Conservation (phyloP, 352 stramenopile species). For the Achlya hypogyna region DNA sequence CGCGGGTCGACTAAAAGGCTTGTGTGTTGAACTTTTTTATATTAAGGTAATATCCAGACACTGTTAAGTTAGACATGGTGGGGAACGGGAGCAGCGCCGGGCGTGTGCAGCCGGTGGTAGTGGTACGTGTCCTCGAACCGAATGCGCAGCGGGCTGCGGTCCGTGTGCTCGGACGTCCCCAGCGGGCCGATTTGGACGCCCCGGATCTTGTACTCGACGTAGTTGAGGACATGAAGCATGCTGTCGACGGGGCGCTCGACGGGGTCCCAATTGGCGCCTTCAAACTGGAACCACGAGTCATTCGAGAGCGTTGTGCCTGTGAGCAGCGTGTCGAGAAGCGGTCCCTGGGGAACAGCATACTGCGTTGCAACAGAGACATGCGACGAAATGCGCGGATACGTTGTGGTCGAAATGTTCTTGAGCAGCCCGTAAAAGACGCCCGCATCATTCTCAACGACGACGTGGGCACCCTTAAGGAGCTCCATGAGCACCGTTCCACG, state of each 20-base stretch:
- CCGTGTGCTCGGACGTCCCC: slow-evolving; percentile 21
- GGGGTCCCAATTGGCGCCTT: slow-evolving; percentile 24
- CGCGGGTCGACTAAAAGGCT: neutral
- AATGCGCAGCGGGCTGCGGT: slow-evolving; percentile 20
- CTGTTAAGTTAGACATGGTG: neutral
- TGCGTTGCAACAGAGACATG: slow-evolving; percentile 18
- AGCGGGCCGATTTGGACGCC: slow-evolving; percentile 24
- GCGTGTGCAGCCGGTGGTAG: neutral
- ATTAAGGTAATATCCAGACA: slow-evolving; percentile 1
- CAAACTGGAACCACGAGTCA: slow-evolving; percentile 26
- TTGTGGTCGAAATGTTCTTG: slow-evolving; percentile 15
- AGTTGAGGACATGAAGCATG: slow-evolving; percentile 24
- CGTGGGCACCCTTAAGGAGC: slow-evolving; percentile 23
- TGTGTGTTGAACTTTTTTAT: slow-evolving; percentile 7
- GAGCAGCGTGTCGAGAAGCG: slow-evolving; percentile 23
- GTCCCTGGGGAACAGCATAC: slow-evolving; percentile 21
- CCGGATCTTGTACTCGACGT: slow-evolving; percentile 26
- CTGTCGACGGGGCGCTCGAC: slow-evolving; percentile 21
- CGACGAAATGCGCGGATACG: slow-evolving; percentile 23
- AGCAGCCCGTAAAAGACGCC: slow-evolving; percentile 23
- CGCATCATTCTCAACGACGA: slow-evolving; percentile 24
- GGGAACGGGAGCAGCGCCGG: neutral
- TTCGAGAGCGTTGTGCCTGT: slow-evolving; percentile 16
- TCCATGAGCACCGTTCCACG: slow-evolving; percentile 19
- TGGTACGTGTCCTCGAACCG: slow-evolving; percentile 2